Base-by-base conservation (phyloP, 495 filamentous ascomycete genomes). In the Bombardia bombarda region DNA sequence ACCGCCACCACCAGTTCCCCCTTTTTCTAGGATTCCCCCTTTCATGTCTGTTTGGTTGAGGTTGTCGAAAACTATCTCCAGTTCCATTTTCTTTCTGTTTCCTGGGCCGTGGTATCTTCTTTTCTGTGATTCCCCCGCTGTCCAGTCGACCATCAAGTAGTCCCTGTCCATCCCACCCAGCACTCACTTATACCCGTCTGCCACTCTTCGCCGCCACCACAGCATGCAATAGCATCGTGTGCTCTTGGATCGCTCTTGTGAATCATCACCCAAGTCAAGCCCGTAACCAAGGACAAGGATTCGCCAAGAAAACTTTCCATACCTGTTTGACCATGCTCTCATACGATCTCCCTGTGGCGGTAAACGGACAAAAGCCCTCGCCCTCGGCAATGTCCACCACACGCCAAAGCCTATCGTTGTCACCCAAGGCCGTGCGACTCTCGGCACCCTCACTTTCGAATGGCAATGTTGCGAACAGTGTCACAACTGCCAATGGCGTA, bases 331-430 rank as follows among this genome's bases (percentile, higher is more conserved):
- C 32, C 24, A 70, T 71, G 67, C 61, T 73, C 23, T 65, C 67
- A 22, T 67, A 65, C 57, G 65, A 68, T 30, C 47, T 55, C 13
- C 53, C 66, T 9, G 49, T 67, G 21, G 41, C 66, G 10, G 45
- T 69, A 26, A 65, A 63, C 39, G 60, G 62, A 22, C 58, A 61
- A 23, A 28, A 38, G 32, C 55, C 62, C 18, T 53, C 66, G 37
- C 36, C 54, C 6, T 48, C 50, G 42, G 48, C 40, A 40, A 55
- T 67, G 46, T 52, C 66, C 14, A 48, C 56, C 25, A 50, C 49
- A 13, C 60, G 59, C 32, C 57, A 58, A 31, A 58, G 43, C 26
- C 55, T 68, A 31, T 50, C 57, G 7, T 33, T 62, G 12, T 62
- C 64, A 14, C 57, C 65, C 4, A 61, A 56, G 39, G 50, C 57